Evolutionary conservation across 352 stramenopile genomes (phyloP).

Genomic region (Globisporangium alternatum): DNA sequence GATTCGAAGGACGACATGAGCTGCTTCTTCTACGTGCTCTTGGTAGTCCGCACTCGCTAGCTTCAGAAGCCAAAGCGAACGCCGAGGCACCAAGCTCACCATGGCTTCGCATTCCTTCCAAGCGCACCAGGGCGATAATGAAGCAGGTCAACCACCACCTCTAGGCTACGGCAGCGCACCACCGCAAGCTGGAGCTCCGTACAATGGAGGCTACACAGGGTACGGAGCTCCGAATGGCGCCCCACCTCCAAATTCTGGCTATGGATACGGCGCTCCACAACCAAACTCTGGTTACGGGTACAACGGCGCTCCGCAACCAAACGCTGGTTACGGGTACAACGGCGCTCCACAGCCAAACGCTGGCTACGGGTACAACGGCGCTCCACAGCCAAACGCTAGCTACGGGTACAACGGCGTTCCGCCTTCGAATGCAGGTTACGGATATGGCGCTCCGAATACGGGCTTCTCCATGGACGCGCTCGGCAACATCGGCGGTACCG

Average conservation of each 20-base stretch:
- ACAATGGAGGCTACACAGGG: not conserved
- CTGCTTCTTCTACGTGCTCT: too few species aligned
- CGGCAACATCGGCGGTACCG: not conserved
- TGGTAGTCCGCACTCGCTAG: too few species aligned
- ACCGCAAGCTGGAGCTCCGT: not conserved
- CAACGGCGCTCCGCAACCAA: not conserved
- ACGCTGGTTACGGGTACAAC: not conserved
- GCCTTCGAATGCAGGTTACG: not conserved
- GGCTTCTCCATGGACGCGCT: not conserved
- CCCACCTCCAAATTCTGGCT: not conserved
- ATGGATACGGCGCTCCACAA: not conserved
- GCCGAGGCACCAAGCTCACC: not conserved
- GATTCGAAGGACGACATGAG: too few species aligned
- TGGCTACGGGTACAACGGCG: too few species aligned
- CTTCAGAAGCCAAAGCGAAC: not conserved
- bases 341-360: not conserved
- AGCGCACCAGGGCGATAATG: not conserved
- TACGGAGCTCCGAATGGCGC: not conserved
- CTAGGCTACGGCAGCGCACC: not conserved
- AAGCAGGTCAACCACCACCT: not conserved
- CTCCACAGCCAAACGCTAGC: too few species aligned
- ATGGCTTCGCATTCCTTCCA: constrained; percentile 13
- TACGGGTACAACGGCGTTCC: not conserved
- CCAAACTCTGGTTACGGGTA: not conserved
- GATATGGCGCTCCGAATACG: not conserved